These are phyloP conservation scores for Colletotrichum horii DNA, from an alignment of 2,329 filamentous ascomycete species.

Conservation along the genomic window DNA sequence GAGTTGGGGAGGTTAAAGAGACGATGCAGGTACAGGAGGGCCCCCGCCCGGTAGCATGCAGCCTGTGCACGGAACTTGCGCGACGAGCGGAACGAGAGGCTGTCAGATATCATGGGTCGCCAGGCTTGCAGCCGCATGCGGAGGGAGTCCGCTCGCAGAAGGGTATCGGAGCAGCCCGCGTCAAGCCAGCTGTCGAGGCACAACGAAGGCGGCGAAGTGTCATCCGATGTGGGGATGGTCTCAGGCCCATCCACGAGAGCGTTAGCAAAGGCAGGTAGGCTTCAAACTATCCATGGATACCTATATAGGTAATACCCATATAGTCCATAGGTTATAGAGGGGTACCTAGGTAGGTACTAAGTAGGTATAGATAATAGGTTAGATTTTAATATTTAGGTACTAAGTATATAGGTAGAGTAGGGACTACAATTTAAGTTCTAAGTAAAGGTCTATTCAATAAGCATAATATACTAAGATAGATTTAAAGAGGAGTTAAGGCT, in stretches of 20 bases:
- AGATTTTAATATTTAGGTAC: not conserved
- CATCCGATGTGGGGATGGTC: not conserved
- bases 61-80: slow-evolving; percentile 32
- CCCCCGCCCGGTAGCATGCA: slow-evolving; percentile 28
- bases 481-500: not conserved
- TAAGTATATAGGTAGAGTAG: not conserved
- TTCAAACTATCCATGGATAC: not conserved
- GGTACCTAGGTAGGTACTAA: not conserved
- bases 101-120: slow-evolving; percentile 26
- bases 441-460: not conserved
- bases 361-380: not conserved
- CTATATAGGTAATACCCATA: not conserved
- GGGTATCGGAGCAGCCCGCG: not conserved
- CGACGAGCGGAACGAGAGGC: slow-evolving; percentile 27
- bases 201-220: not conserved
- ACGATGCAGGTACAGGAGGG: slow-evolving; percentile 31
- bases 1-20: slow-evolving; percentile 27
- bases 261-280: not conserved
- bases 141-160: slow-evolving; percentile 23
- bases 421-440: not conserved
- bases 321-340: not conserved
- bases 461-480: not conserved
- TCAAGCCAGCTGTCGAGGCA: not conserved
- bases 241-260: not conserved
- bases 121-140: slow-evolving; percentile 25